Conservation (phyloP, 2,329 filamentous ascomycete genomes). For the Sclerotinia sclerotiorum region DNA sequence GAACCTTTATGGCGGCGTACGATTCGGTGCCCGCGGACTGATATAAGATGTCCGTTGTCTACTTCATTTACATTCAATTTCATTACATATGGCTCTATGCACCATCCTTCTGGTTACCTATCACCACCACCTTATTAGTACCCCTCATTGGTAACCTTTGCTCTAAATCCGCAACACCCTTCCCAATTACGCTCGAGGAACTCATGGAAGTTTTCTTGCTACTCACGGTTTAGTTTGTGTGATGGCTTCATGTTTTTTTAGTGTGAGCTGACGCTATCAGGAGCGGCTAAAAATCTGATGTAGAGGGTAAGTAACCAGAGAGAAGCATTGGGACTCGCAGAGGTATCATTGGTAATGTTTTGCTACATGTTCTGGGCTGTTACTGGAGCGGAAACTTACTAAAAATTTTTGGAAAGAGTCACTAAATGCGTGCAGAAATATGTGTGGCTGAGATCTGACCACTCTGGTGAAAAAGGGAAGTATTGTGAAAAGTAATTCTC, state of each 20-base stretch:
- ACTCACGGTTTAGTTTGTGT: no score
- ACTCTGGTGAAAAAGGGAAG: slow-evolving; percentile 13
- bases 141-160: no score
- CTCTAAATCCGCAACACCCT: no score
- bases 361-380: slow-evolving; percentile 12
- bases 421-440: not conserved
- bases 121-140: no score
- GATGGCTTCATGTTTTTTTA: not conserved
- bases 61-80: no score
- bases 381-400: not conserved
- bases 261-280: not conserved
- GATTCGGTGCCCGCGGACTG: no score
- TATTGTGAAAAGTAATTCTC: slow-evolving; percentile 16
- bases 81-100: no score
- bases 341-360: slow-evolving; percentile 2
- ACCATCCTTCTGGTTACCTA: no score
- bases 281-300: not conserved
- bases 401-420: slow-evolving; percentile 8
- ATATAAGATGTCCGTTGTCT: no score
- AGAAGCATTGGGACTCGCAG: not conserved
- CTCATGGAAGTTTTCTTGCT: no score
- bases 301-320: not conserved
- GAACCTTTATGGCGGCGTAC: no score
- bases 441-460: slow-evolving; percentile 8
- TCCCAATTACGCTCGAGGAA: no score